These are phyloP conservation scores for Pythium volutum DNA, from an alignment of 352 stramenopile genomes.

Conservation along the genomic window DNA sequence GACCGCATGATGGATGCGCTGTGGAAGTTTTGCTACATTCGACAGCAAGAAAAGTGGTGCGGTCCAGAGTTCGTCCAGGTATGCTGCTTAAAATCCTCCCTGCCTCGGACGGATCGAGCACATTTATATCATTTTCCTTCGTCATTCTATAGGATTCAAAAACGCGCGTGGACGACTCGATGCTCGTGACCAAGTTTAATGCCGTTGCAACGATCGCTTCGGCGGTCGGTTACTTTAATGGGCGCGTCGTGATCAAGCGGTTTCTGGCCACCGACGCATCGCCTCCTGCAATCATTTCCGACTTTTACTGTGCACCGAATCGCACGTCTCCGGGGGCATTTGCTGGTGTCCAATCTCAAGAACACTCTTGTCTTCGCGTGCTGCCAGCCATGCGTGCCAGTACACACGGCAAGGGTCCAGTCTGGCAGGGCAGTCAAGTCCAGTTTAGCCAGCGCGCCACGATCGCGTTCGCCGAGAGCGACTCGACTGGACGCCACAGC, in stretches of 20 bases:
- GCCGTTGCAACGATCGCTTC: background rate
- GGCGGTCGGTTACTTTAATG: background rate
- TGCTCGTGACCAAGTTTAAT: background rate
- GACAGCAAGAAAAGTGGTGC: background rate
- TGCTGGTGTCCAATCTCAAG: background rate
- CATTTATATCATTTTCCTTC: background rate
- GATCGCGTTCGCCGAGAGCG: constrained; percentile 1
- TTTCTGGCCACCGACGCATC: background rate
- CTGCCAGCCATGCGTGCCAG: background rate
- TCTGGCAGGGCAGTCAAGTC: background rate
- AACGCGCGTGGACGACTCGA: background rate
- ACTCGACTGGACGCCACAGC: background rate
- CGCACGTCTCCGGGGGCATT: background rate
- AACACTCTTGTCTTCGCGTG: background rate
- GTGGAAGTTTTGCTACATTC: background rate
- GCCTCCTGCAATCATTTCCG: background rate
- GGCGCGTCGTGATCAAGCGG: background rate
- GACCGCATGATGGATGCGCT: background rate
- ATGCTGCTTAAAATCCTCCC: background rate
- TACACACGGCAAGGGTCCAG: background rate
- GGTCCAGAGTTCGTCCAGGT: background rate
- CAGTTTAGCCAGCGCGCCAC: constrained; percentile 2
- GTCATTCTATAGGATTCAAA: background rate
- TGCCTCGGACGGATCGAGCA: background rate
- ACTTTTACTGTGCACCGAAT: background rate